Base-by-base conservation (phyloP, 257 asterid genomes). In the Primulina huaijiensis region DNA sequence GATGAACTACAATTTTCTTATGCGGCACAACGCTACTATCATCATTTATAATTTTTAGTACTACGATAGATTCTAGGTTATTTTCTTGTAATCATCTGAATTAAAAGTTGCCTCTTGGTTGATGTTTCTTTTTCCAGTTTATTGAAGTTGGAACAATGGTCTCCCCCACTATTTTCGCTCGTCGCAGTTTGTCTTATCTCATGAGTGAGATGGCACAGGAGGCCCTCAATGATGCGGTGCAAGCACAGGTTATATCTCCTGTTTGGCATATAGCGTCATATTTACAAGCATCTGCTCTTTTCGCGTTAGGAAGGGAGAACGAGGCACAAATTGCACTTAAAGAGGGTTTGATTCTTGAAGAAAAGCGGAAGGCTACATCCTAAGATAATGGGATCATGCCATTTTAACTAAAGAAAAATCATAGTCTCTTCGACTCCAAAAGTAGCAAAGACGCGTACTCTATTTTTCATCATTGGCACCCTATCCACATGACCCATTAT, bases 181-280 rank as follows among this genome's bases (percentile, higher is more conserved):
- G 90, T 3, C 87, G 94, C 3, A 80, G 94, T 63, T 76, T 87
- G 72, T 83, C 90, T 23, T 60, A 87, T 78, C 89, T 87, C 62
- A 83, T 87, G 80, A 81, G 80, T 8, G 90, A 87, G 23, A 69
- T 76, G 86, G 87, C 94, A 3, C 76, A 72, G 71, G 90, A 87
- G 70, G 89, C 90, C 52, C 87, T 85, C 3, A 74, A 87, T 6
- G 94, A 87, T 65, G 90, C 94, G 31, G 88, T 85, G 71, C 94
- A 87, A 77, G 89, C 89, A 4, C 94, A 87, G 70, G 90, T 85
- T 14, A 83, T 85, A 75, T 85, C 94, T 1, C 94, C 94, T 9
- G 76, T 87, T 43, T 87, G 94, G 94, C 94, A 87, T 35, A 81
- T 87, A 56, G 94, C 94, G 57, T 85, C 90, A 0, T 87, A 87